Conservation (phyloP, 768 basidiomycete species). For the Suillus subaureus region DNA sequence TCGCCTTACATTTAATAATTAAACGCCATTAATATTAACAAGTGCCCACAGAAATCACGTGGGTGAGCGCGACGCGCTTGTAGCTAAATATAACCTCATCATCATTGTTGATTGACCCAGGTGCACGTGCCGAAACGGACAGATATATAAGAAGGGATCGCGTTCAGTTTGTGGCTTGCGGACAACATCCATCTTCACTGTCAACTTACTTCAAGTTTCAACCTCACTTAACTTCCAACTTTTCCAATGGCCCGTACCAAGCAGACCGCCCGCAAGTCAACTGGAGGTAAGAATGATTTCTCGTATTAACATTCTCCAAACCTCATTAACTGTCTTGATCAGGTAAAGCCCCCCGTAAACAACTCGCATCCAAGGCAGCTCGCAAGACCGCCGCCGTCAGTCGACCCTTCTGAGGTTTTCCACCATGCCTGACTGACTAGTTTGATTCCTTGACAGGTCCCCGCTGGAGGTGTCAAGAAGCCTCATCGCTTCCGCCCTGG, state of each 20-base stretch:
- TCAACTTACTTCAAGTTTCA: constrained; percentile 27
- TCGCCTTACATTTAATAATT: background rate
- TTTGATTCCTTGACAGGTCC: constrained; percentile 34
- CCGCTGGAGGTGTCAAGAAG: constrained; percentile 75
- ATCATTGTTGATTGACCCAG: constrained; percentile 12
- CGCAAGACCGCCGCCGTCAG: constrained; percentile 56
- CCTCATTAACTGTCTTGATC: constrained; percentile 5
- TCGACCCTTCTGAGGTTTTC: constrained; percentile 11
- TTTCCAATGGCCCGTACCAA: constrained; percentile 68
- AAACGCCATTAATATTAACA: too few species aligned
- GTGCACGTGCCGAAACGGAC: background rate
- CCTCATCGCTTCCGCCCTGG: constrained; percentile 82
- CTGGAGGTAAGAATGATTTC: constrained; percentile 52
- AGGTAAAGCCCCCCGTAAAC: constrained; percentile 65
- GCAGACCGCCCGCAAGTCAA: constrained; percentile 84
- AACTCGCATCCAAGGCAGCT: constrained; percentile 62
- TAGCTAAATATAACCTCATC: background rate
- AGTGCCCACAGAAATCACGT: constrained; percentile 9
- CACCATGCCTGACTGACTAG: background rate
- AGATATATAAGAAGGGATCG: constrained; percentile 7
- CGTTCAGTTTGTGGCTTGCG: background rate
- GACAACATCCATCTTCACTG: background rate
- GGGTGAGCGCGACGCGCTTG: constrained; percentile 10
- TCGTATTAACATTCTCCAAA: background rate
- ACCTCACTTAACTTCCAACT: background rate